A percentile compares a stretch with the other conserved stretches of the same genome.
phyloP scores from a whole-genome alignment of 2,329 filamentous ascomycete genomes.

The Colletotrichum sp. region DNA sequence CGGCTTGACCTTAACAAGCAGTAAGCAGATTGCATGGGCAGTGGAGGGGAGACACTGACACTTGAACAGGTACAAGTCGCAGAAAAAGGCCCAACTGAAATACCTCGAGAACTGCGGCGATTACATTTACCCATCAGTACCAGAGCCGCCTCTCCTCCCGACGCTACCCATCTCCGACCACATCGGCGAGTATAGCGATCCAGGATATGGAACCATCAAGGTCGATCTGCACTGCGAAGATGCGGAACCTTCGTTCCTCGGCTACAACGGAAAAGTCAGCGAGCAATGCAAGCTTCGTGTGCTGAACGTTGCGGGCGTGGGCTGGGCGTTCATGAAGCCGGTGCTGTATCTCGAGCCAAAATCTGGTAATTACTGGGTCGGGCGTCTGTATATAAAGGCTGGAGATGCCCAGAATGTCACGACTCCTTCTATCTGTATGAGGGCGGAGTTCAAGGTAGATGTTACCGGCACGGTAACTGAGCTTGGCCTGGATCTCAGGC shows the following conservation, averaged over 20 bases:
- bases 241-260: neutral
- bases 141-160: slow-evolving; percentile 30
- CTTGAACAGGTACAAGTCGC: neutral
- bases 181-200: slow-evolving; percentile 43
- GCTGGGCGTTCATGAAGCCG: neutral
- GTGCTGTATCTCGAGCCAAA: slow-evolving; percentile 14
- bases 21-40: neutral
- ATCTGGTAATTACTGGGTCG: slow-evolving; percentile 26
- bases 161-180: slow-evolving; percentile 45
- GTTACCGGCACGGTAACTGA: neutral
- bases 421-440: neutral
- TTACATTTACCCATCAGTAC: slow-evolving; percentile 18
- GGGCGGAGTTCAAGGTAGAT: neutral
- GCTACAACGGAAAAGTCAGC: neutral
- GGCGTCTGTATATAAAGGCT: neutral
- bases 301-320: neutral
- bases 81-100: neutral
- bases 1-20: slow-evolving; percentile 18
- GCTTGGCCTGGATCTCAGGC: neutral
- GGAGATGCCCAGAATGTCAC: no score
- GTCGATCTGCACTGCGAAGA: slow-evolving; percentile 20
- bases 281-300: slow-evolving; percentile 21
- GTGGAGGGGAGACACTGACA: neutral
- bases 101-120: slow-evolving; percentile 23
- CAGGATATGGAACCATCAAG: slow-evolving; percentile 24